Evolutionary conservation across 495 filamentous ascomycete species (phyloP), one percentile per base, ranked within the genome.

Genomic region (Neurospora tetraspora): DNA sequence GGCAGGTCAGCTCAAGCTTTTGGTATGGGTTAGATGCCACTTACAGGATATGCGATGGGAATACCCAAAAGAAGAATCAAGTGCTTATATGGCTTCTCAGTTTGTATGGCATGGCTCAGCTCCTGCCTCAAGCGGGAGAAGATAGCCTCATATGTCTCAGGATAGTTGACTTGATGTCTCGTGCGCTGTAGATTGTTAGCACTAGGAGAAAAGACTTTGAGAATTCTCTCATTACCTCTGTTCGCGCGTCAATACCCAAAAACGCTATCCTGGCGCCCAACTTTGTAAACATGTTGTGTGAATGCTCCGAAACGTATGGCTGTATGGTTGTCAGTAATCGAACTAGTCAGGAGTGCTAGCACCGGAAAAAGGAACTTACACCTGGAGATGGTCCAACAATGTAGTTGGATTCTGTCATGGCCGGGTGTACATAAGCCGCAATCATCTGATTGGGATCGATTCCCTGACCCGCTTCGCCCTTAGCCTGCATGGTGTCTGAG

Each of bases 251-350:
- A 74, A 98, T 88, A 45, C 94, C 95, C 70, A 94, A 76, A 76
- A 97, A 96, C 3, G 91, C 93, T 72, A 98, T 91, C 69, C 89
- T 88, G 42, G 89, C 91, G 40, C 95, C 95, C n/a, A 98, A 87
- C 53, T 90, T 90, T 78, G 91, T 88, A 82, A 91, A 97, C 77
- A 98, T 85, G 78, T 88, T 94, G 70, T 92, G 88, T 69, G 92
- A 94, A 71, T 87, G 87, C 79, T 97, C 91, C 70, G 90, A 88
- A 12, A 97, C 91, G 76, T 97, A 97, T 6, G 87, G 87, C 77
- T 80, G 16, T 10, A 23, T 9, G 14, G 16, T 14, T 39, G 74
- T 77, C 18, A 77, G 74, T 68, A 65, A 16, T 11, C 5, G 14
- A 45, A 75, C 74, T 77, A 6, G 84, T 87, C 11, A 37, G 16